Evolutionary conservation across 1,139 yeast species (phyloP), one percentile per base, ranked within the genome.

Genomic region (Hansenula sp.): DNA sequence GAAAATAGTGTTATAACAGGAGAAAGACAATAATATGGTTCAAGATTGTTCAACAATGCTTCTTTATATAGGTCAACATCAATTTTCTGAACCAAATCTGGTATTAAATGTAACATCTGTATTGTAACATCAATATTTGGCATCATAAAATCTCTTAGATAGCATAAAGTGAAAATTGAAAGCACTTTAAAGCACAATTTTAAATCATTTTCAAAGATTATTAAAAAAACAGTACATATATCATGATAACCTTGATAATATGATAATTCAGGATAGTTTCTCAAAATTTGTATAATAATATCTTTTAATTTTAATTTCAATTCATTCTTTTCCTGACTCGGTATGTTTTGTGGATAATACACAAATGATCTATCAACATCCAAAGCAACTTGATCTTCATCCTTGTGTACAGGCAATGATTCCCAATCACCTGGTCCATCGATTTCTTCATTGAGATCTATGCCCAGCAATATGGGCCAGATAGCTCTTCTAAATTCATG

Each of bases 241-340:
- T 92, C 97, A 62, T 92, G 97, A 57, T 75, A 88, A 0, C 98
- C 98, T 62, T 92, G 98, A 58, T 88, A 92, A 60, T 92, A 92
- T 44, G 77, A 68, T 34, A 90, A 65, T 10, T 61, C 53, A 0
- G 90, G 90, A 51, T 82, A 69, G 26, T 69, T 70, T 26, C 88
- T 61, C 20, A 92, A 65, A 2, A 88, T 67, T 21, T 69, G 66
- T 12, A 74, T 61, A 9, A 89, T 75, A 25, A 85, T 53, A 13
- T 61, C 62, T 11, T 63, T 61, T 29, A 87, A 64, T 20, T 71
- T 55, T 7, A 57, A 58, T 49, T 77, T 73, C 43, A 70, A 50
- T 4, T 26, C 26, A 26, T 46, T 51, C 31, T 43, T 46, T n/a
- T 52, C 52, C 4, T 45, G 50, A 17, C 54, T 47, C 18, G 48